Conservation (phyloP, 768 basidiomycete genomes). For the Suillus tomentosus region DNA sequence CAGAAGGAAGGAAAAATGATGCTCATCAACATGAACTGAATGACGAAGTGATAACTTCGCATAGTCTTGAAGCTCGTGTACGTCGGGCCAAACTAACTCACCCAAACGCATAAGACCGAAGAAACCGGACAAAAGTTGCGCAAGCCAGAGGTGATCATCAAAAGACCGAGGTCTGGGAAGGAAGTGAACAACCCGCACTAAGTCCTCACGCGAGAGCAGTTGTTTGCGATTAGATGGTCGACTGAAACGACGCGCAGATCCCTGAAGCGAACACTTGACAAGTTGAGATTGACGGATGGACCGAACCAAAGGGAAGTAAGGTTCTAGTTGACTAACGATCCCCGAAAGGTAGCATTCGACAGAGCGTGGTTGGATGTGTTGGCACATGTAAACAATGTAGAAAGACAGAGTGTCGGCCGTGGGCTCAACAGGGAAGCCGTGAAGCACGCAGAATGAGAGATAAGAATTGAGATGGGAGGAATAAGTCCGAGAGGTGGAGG, state of each 20-base stretch:
- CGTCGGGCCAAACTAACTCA: constrained; percentile 26
- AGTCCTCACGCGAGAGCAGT: constrained; percentile 19
- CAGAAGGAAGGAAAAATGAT: constrained; percentile 14
- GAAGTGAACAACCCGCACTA: background rate
- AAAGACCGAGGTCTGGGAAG: background rate
- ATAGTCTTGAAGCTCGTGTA: background rate
- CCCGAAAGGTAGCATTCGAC: constrained; percentile 29
- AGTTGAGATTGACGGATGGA: background rate
- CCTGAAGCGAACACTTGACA: constrained; percentile 17
- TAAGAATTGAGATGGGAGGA: constrained; percentile 40
- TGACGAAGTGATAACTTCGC: constrained; percentile 10
- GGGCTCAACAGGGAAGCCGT: constrained; percentile 38
- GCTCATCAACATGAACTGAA: constrained; percentile 2
- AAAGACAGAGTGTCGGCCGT: constrained; percentile 25
- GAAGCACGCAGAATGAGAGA: constrained; percentile 32
- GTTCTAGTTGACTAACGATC: constrained; percentile 23
- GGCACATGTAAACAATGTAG: constrained; percentile 16
- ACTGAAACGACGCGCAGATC: constrained; percentile 11
- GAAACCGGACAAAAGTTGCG: constrained; percentile 18
- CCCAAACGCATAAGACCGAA: constrained; percentile 20
- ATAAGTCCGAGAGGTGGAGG: constrained; percentile 27
- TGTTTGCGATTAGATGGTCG: background rate
- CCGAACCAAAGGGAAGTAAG: constrained; percentile 17
- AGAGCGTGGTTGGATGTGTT: constrained; percentile 23
- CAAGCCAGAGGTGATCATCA: constrained; percentile 26